Base-by-base conservation (phyloP, 1,284 basidiomycete genomes). In the Vanrija pseudolonga region DNA sequence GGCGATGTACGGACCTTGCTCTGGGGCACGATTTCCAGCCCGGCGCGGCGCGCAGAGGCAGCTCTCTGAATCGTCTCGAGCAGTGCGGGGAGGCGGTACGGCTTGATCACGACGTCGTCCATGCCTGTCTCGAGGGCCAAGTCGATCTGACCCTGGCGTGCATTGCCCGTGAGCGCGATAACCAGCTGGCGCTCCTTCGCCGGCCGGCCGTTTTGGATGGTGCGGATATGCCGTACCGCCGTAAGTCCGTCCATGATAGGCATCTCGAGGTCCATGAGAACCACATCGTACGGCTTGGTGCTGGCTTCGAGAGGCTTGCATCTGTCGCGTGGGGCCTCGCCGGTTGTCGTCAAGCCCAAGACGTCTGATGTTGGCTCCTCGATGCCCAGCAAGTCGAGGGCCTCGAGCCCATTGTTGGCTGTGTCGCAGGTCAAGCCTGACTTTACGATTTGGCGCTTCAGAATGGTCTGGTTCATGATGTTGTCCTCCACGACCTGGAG, bases 381-480 rank as follows among this genome's bases (percentile, higher is more conserved):
- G 5, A 32, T 32, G 12, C 55, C 50, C 4, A 72, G 44, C 19
- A 50, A 37, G 19, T 69, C 61, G 23, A 79, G 62, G 0, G 73
- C 78, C 47, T 77, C 74, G 17, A 69, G 65, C 7, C 78, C 78
- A 54, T 78, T 71, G 43, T 72, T 68, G 3, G 77, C 77, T 15
- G 26, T 42, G 49, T 72, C 68, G 40, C 70, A 73, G 1, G 62
- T 66, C 37, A 74, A 58, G 7, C 73, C 73, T 3, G 71, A 69
- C 49, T 72, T 74, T 41, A 66, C 57, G 22, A 80, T 65, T 55
- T 79, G 77, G 2, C 77, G 66, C 50, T 68, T 69, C 11, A 80
- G 59, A 1, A 79, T 72, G 22, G 72, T 76, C 50, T 76, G 76
- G 55, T 77, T 78, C 68, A 80, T 78, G 26, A 71, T 52, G 53